Evolutionary conservation across 305 asterid species (phyloP).

Genomic region (Fraxinus dipetala): DNA sequence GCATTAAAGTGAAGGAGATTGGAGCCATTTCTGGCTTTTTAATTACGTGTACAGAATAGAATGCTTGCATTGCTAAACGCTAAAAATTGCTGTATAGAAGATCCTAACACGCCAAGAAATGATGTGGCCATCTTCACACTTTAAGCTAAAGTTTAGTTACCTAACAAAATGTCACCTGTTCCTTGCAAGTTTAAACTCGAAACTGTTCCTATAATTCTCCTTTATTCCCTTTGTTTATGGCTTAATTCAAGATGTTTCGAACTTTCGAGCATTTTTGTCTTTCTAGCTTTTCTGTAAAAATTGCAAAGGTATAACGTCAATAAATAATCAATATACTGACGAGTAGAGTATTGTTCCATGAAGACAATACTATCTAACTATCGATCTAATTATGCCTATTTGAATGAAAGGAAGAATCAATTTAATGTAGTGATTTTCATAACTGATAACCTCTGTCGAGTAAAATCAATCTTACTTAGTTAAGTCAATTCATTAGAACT

Average conservation of each 20-base stretch:
- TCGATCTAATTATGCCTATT: too few relatives aligned
- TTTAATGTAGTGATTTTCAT: too few relatives aligned
- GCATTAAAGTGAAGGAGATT: not conserved
- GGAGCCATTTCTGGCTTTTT: constrained; percentile 1
- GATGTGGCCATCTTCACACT: constrained; percentile 27
- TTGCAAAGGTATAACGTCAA: not conserved
- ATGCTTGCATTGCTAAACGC: constrained; percentile 15
- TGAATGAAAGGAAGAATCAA: not conserved
- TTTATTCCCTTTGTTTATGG: not conserved
- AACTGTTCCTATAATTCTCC: not conserved
- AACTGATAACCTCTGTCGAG: too few relatives aligned
- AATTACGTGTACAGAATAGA: constrained; percentile 11
- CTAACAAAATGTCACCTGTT: constrained; percentile 33
- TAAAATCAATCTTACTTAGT: too few relatives aligned
- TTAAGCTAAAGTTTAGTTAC: constrained; percentile 22
- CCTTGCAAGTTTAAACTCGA: constrained; percentile 52
- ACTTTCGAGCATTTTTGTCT: not conserved
- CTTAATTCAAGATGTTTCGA: not conserved
- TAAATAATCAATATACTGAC: too few relatives aligned
- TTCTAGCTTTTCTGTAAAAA: not conserved
- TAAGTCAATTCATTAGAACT: too few relatives aligned
- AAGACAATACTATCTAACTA: too few relatives aligned
- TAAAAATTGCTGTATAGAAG: constrained; percentile 1
- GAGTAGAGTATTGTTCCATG: too few relatives aligned
- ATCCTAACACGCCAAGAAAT: constrained; percentile 53